phyloP scores from a whole-genome alignment of 352 stramenopile genomes.

The Globisporangium viniferum region DNA sequence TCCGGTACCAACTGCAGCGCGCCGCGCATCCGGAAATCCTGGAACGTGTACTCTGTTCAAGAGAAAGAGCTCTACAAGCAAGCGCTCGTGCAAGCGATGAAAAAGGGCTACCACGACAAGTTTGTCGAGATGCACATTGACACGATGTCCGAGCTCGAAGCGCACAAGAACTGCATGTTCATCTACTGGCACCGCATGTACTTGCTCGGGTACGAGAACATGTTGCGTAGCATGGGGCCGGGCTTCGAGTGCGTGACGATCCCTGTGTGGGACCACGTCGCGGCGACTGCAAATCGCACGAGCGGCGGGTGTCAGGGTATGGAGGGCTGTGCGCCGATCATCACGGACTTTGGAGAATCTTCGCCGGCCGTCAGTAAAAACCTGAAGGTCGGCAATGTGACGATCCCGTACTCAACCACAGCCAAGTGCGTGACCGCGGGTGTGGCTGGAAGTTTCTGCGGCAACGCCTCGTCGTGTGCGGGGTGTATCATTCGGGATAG shows the following conservation, averaged over 20 bases:
- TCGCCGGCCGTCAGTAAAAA: conserved; percentile 15
- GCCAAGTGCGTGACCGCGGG: conserved; percentile 27
- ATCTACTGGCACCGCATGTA: conserved; percentile 72
- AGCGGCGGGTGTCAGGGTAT: conserved; percentile 29
- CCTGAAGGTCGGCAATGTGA: conserved; percentile 11
- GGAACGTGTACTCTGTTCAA: conserved; percentile 26
- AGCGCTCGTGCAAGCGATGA: conserved; percentile 37
- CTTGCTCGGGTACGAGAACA: conserved; percentile 25
- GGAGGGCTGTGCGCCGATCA: conserved; percentile 32
- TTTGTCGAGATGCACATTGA: conserved; percentile 55
- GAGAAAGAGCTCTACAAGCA: conserved; percentile 42
- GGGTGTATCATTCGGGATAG: conserved; percentile 25
- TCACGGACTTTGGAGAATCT: conserved; percentile 31
- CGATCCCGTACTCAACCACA: conserved; percentile 20
- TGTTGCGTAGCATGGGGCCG: too few species aligned
- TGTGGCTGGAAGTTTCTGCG: conserved; percentile 43
- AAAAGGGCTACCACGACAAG: conserved; percentile 35
- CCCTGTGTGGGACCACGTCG: conserved; percentile 58
- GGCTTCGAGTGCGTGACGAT: conserved; percentile 54
- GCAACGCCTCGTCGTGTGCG: conserved; percentile 27
- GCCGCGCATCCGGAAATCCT: conserved; percentile 41
- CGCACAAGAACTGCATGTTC: conserved; percentile 62
- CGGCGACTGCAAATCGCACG: conserved; percentile 19
- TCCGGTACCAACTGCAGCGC: neutral
- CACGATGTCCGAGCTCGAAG: conserved; percentile 28